Base-by-base conservation (phyloP, 2,329 filamentous ascomycete species). In the Fusarium denticulatum region DNA sequence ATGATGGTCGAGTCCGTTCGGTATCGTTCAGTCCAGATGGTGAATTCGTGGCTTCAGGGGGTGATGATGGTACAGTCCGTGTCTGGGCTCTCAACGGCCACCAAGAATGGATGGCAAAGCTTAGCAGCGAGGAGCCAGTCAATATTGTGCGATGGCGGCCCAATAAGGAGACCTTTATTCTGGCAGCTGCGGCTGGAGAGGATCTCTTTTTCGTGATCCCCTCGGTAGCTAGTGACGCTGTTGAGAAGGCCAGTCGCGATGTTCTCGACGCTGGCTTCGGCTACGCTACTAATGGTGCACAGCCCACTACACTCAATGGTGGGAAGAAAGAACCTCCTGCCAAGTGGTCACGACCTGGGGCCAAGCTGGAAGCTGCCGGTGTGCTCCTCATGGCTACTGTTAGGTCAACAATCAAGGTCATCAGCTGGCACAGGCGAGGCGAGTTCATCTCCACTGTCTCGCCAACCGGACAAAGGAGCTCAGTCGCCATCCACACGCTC, bases 381-480 rank as follows among this genome's bases (percentile, higher is more conserved):
- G 92, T 98, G 6, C 87, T 95, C 45, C 88, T 97, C 67, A 93
- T 94, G 79, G 90, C 94, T 63, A 95, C 94, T 12, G 92, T 98
- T 18, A 90, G 93, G 71, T 90, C 93, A 56, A 88, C 91, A 5
- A 90, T 97, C 79, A 98, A 97, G 85, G 92, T 94, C 20, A 91
- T 99, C 77, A 93, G 91, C 80, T 99, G 96, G 95, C 97, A 99
- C 83, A 90, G 96, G 67, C 91, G 94, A 69, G 96, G 96, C 76
- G 96, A 98, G 81, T 98, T 98, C 85, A 92, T 99, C 79, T 92
- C 94, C 75, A 97, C 95, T 2, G 94, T 98, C 28, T 97, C 94
- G 56, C 95, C 96, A 2, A 88, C 89, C 18, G 93, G 93, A 37
- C 91, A 93, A 79, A 89, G 90, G 75, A 92, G 90, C 79, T 94